Evolutionary conservation across 2,329 filamentous ascomycete genomes (phyloP).

Genomic region (Venturia effusa): DNA sequence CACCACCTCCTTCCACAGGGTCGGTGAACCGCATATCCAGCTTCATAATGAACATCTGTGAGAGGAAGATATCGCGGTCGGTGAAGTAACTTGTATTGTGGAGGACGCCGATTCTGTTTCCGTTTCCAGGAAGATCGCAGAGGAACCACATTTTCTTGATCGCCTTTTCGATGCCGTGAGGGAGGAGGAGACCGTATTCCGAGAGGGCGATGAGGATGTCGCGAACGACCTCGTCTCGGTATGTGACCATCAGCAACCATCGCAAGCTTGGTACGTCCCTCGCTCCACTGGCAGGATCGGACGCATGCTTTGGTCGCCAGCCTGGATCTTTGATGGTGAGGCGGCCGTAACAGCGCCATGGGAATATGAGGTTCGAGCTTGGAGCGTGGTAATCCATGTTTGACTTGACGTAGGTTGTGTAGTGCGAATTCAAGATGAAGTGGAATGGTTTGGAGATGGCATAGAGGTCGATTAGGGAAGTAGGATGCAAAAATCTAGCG

Average conservation of each 20-base stretch:
- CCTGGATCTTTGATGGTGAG: conserved; percentile 52
- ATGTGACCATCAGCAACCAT: conserved; percentile 58
- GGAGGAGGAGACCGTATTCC: conserved; percentile 46
- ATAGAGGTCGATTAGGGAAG: conserved; percentile 22
- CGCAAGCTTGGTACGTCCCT: conserved; percentile 50
- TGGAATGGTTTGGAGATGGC: conserved; percentile 30
- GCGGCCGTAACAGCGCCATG: conserved; percentile 46
- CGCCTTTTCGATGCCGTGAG: conserved; percentile 19
- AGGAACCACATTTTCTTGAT: conserved; percentile 57
- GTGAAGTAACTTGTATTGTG: conserved; percentile 44
- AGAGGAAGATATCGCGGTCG: conserved; percentile 48
- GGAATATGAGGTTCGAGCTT: conserved; percentile 46
- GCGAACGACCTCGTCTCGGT: conserved; percentile 43
- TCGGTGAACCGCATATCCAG: conserved; percentile 59
- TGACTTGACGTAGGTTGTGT: conserved; percentile 46
- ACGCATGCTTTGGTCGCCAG: conserved; percentile 29
- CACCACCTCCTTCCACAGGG: conserved; percentile 44
- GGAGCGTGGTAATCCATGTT: conserved; percentile 46
- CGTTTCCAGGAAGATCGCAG: conserved; percentile 53
- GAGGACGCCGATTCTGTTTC: conserved; percentile 44
- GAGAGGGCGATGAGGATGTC: conserved; percentile 55
- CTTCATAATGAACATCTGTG: conserved; percentile 59
- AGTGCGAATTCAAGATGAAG: conserved; percentile 31
- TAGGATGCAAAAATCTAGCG: conserved; percentile 18
- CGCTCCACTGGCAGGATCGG: conserved; percentile 20